Evolutionary conservation across 2,329 filamentous ascomycete genomes (phyloP), one percentile per base, ranked within the genome.

Genomic region (Alternaria gaisen): DNA sequence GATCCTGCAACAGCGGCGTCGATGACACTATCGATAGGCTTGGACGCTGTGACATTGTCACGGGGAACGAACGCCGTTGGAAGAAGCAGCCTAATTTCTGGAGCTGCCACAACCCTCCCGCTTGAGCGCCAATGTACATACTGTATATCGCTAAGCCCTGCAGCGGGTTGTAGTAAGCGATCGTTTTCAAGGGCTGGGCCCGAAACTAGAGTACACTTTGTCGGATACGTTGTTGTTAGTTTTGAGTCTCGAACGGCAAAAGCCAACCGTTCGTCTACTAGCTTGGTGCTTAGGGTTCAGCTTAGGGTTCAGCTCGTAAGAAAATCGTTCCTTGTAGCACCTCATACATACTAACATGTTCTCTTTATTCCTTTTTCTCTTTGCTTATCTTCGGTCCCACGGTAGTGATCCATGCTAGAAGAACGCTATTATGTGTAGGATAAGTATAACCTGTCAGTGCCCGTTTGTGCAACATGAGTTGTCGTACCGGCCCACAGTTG

Each of bases 1-100:
- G 43, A 3, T 28, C 53, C 20, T 56, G 53, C 10, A 56, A 56
- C 36, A 50, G 40, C 11, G 53, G 53, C n/a, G 53, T 41, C 12
- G 53, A 56, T 24, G 53, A 56, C 4, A 5, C 6, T 22, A 46
- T 56, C 42, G 53, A 48, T 16, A 22, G 38, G 32, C 24, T 56
- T 16, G 4, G 16, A 8, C 44, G 26, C 26, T 50, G 53, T 24
- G 24, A 30, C 34, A 22, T 24, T 40, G n/a, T 48, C 1, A 42
- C 36, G 1, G 36, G 44, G 22, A 40, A 50, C 8, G 47, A 58
- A 38, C 26, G 47, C 8, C 40, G 32, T 10, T 58, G 56, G 56
- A 46, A 46, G 56, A 44, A 26, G 18, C 28, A 41, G 38, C 56
- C 56, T 36, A 30, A 54, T 22, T 46, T 36, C 20, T 54, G 42